phyloP scores from a whole-genome alignment of 345 rosid genomes.

The Brassica cretica region DNA sequence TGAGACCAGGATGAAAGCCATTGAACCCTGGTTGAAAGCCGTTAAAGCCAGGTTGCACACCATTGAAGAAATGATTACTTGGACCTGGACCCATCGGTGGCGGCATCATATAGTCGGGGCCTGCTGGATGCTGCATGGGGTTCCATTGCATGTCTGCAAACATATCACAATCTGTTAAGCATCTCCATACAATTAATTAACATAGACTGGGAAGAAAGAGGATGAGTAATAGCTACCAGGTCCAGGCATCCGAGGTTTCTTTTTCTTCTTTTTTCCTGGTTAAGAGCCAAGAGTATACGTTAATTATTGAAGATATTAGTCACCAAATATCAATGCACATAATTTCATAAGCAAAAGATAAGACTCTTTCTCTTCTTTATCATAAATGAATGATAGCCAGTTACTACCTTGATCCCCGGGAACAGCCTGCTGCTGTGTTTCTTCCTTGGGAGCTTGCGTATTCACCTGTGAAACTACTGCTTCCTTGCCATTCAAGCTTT shows the following conservation, averaged over 20 bases:
- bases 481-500: constrained; percentile 70
- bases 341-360: neutral
- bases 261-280: constrained; percentile 81
- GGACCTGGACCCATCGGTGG: constrained; percentile 53
- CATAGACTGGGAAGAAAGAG: constrained; percentile 1
- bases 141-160: constrained; percentile 75
- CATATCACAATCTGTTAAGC: constrained; percentile 26
- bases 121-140: constrained; percentile 56
- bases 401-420: constrained; percentile 67
- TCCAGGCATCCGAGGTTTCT: constrained; percentile 59
- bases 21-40: constrained; percentile 40
- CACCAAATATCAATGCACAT: neutral
- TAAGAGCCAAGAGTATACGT: constrained; percentile 11
- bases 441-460: constrained; percentile 58
- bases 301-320: neutral
- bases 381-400: constrained; percentile 1
- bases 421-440: constrained; percentile 68
- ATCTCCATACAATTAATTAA: neutral
- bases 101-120: constrained; percentile 85
- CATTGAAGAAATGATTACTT: constrained; percentile 11
- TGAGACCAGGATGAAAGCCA: constrained; percentile 38
- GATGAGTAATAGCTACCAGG: constrained; percentile 17
- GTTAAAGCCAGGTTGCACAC: constrained; percentile 36
- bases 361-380: neutral
- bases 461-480: constrained; percentile 62